Conservation (phyloP, 192 early-diverging fungal species). For the Podila horticola region DNA sequence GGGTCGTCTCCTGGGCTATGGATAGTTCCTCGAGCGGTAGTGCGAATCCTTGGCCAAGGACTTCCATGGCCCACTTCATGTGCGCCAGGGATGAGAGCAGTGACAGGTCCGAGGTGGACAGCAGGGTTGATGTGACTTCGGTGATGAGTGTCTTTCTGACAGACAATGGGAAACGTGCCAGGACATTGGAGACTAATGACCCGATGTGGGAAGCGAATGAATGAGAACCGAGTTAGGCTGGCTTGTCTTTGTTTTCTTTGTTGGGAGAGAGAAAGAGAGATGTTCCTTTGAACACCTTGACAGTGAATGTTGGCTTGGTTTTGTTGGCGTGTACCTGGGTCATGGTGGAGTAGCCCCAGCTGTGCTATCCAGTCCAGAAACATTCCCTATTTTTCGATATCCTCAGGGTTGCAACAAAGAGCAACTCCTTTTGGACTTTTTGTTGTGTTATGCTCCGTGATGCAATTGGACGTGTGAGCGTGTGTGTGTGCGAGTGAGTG, state of each 20-base stretch:
- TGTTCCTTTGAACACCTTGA: neutral
- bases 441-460: too few relatives aligned
- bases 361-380: neutral
- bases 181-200: constrained; percentile 74
- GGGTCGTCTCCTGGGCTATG: constrained; percentile 71
- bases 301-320: too few relatives aligned
- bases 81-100: constrained; percentile 79
- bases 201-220: too few relatives aligned
- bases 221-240: too few relatives aligned
- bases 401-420: too few relatives aligned
- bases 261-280: neutral
- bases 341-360: neutral
- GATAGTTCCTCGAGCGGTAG: constrained; percentile 80
- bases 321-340: neutral
- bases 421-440: too few relatives aligned
- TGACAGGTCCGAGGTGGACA: constrained; percentile 63
- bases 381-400: neutral
- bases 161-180: constrained; percentile 71
- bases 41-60: constrained; percentile 84
- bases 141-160: constrained; percentile 72
- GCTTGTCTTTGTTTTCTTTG: too few relatives aligned
- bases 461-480: too few relatives aligned
- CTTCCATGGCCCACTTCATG: constrained; percentile 87
- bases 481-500: too few relatives aligned
- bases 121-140: constrained; percentile 69